Percentiles rank a stretch among this genome's conserved stretches.
Conservation (phyloP, 2,329 filamentous ascomycete species). For the Epichloe coenophiala region DNA sequence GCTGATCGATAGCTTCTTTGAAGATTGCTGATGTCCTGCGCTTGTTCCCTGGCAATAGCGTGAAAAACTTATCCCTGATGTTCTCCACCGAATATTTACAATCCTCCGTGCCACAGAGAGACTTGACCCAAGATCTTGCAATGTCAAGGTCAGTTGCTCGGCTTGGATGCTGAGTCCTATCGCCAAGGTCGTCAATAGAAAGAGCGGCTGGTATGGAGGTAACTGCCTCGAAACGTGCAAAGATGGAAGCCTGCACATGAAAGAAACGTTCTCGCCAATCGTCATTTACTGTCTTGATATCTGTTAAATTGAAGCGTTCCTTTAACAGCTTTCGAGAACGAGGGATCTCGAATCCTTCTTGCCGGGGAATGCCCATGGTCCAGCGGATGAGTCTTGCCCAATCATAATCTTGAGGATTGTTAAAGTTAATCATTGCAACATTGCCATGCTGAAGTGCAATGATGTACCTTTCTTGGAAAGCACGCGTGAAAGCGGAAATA, state of each 20-base stretch:
- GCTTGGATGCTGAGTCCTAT: background rate
- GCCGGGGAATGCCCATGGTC: slow-evolving; percentile 40
- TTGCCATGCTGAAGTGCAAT: slow-evolving; percentile 50
- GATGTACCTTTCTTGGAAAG: slow-evolving; percentile 54
- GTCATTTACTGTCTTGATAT: slow-evolving; percentile 18
- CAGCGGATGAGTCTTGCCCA: slow-evolving; percentile 55
- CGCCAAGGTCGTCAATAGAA: slow-evolving; percentile 8
- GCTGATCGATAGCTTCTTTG: slow-evolving; percentile 31
- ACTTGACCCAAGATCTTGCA: slow-evolving; percentile 46
- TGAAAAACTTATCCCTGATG: slow-evolving; percentile 37
- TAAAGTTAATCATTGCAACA: slow-evolving; percentile 48
- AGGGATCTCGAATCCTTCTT: slow-evolving; percentile 35
- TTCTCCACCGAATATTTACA: slow-evolving; percentile 33
- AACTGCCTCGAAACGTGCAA: slow-evolving; percentile 41
- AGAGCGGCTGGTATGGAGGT: slow-evolving; percentile 33
- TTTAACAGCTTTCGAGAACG: slow-evolving; percentile 30
- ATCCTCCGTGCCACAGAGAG: slow-evolving; percentile 40
- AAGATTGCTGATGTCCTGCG: slow-evolving; percentile 30
- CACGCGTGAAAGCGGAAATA: slow-evolving; percentile 39
- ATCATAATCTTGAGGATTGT: slow-evolving; percentile 51
- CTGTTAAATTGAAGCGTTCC: slow-evolving; percentile 26
- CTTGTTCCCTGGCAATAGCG: slow-evolving; percentile 28
- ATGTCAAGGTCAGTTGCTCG: slow-evolving; percentile 23
- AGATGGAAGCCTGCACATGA: slow-evolving; percentile 37
- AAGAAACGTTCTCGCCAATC: slow-evolving; percentile 47